Evolutionary conservation across 2,329 filamentous ascomycete species (phyloP).

Genomic region (Arthrobotrys conoides): DNA sequence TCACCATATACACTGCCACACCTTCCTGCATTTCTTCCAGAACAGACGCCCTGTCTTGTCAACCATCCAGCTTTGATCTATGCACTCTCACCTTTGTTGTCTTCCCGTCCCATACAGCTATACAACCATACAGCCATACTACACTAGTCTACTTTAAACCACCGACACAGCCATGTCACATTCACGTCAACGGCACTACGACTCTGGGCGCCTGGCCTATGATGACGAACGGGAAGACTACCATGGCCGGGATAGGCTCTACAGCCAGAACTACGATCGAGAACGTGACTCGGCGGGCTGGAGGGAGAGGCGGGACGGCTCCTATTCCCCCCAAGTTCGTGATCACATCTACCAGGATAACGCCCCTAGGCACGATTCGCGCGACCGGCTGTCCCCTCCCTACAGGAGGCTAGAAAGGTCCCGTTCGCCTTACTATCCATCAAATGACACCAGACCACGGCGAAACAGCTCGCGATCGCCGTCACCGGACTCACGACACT

Average conservation of each 20-base stretch:
- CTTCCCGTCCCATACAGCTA: neutral
- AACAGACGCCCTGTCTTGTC: conserved; percentile 4
- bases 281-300: conserved; percentile 40
- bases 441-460: conserved; percentile 44
- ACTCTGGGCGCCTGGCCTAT: conserved; percentile 46
- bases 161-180: conserved; percentile 36
- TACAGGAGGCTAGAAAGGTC: conserved; percentile 50
- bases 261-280: conserved; percentile 42
- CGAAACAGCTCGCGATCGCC: conserved; percentile 48
- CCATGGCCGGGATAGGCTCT: conserved; percentile 37
- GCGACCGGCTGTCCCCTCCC: conserved; percentile 46
- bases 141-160: neutral
- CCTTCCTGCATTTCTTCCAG: conserved; percentile 6
- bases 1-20: conserved; percentile 7
- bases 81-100: neutral
- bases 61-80: neutral
- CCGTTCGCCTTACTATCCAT: conserved; percentile 47
- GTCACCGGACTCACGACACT: conserved; percentile 43
- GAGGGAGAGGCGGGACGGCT: conserved; percentile 43
- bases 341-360: conserved; percentile 44
- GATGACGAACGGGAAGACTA: conserved; percentile 55
- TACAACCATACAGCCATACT: neutral
- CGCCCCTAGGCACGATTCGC: conserved; percentile 29
- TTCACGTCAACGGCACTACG: conserved; percentile 47
- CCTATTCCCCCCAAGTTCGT: conserved; percentile 53